Evolutionary conservation across 2,329 filamentous ascomycete species (phyloP), one percentile per base, ranked within the genome.

Genomic region (Colletotrichum magnum): DNA sequence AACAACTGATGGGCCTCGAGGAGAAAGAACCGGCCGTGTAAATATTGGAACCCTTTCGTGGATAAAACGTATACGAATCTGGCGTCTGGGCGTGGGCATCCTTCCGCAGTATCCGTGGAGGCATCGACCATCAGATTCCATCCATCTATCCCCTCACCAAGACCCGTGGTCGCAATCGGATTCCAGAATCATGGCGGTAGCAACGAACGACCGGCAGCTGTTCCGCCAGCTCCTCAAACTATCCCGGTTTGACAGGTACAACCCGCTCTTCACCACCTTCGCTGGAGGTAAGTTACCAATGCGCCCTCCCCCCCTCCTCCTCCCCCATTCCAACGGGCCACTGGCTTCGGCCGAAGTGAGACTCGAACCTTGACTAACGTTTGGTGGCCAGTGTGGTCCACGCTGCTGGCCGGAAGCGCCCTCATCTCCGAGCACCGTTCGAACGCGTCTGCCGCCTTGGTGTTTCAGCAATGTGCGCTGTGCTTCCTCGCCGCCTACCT

Each of bases 401-500:
- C 63, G n/a, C 36, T 69, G 26, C 45, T 69, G 16, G 66, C 66
- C 28, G 66, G 66, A 32, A n/a, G 66, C 66, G 24, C 59, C 62
- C 43, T 62, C 66, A 43, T 41, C 60, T 3, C 56, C 45, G 47
- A 58, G 47, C 21, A 62, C 62, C 18, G 43, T 28, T 7, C 47
- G 48, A 6, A 57, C 52, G 13, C 54, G 60, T 12, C 66, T 60
- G 24, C 54, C 71, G 71, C 52, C 21, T 70, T 72, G 18, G 71
- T 77, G 10, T 71, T 77, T 47, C 39, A 58, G 7, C 75, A 75
- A 32, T 72, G 73, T 1, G 62, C 68, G 6, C 58, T 76, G 47
- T 72, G 71, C 39, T 74, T 76, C 18, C 24, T 74, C 12, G 69
- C 72, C 36, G 69, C 73, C 2, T 77, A 74, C 50, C 39, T 75